Evolutionary conservation across 2,329 filamentous ascomycete genomes (phyloP), one percentile per base, ranked within the genome.

Genomic region (Sclerotinia nivalis): DNA sequence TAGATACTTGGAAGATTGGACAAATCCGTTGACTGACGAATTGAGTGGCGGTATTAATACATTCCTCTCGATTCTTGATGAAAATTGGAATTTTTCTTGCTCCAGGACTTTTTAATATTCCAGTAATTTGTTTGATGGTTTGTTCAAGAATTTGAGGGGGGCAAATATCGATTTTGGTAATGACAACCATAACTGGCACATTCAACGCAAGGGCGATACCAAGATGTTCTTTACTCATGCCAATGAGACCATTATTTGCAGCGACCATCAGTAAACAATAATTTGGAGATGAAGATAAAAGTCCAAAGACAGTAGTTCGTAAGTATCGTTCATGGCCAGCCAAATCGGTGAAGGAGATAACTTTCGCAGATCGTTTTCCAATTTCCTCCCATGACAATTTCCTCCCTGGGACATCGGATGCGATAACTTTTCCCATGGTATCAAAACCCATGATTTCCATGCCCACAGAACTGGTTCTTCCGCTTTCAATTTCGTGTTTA

Each of bases 371-470:
- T 74, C 93, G 91, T 81, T 92, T 93, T 68, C 96, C 96, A 78
- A 99, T 97, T 80, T 99, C 96, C 80, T 97, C 95, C 96, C 96
- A 99, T 5, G 94, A 95, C 47, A 98, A 83, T 82, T 91, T 93
- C 79, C 96, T 88, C 1, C 93, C 95, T 2, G 94, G 92, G 0
- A 90, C 91, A 70, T 91, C 91, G 52, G 92, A 95, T 22, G 89
- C 88, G 22, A 98, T 87, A 40, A 97, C 91, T 37, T 94, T 88
- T 40, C 96, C 95, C 69, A 87, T 86, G 65, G 91, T 93, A 80
- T 98, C 93, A 76, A 97, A 99, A 2, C 96, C 96, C 91, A 98
- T 93, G 72, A 98, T 98, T 80, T 99, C 96, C 94, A 98, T 96
- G 55, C 96, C 95, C 0, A 99, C 96, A 0, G 94, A 97, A 78